phyloP scores from a whole-genome alignment of 2,329 filamentous ascomycete genomes.

The Pleomassaria siparia region DNA sequence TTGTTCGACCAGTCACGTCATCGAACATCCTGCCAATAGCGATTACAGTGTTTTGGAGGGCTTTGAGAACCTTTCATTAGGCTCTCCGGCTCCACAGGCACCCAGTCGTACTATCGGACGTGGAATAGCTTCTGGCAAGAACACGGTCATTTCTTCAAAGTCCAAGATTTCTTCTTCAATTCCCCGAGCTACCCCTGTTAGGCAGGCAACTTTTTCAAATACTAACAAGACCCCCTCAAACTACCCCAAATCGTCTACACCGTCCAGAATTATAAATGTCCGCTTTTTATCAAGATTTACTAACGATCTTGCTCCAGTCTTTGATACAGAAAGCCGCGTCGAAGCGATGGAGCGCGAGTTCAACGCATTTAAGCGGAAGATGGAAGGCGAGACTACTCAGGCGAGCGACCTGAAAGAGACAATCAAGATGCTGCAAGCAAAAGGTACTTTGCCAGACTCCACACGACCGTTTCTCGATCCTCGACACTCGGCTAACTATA shows the following conservation, averaged over 20 bases:
- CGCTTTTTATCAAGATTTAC: conserved; percentile 72
- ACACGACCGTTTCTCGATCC: too few species aligned
- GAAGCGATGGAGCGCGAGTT: conserved; percentile 75
- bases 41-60: conserved; percentile 30
- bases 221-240: conserved; percentile 16
- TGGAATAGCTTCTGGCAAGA: conserved; percentile 33
- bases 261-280: conserved; percentile 45
- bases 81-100: conserved; percentile 20
- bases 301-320: conserved; percentile 69
- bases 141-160: conserved; percentile 21
- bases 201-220: conserved; percentile 17
- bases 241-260: conserved; percentile 9
- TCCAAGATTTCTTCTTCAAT: conserved; percentile 22
- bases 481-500: conserved; percentile 11
- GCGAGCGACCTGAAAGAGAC: conserved; percentile 72
- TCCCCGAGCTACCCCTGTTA: conserved; percentile 26
- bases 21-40: conserved; percentile 32
- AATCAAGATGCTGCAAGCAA: conserved; percentile 71
- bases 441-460: conserved; percentile 58
- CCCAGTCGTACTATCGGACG: conserved; percentile 23
- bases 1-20: conserved; percentile 24
- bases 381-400: conserved; percentile 69
- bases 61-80: conserved; percentile 29
- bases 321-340: conserved; percentile 77
- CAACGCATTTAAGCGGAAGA: conserved; percentile 68